phyloP scores from a whole-genome alignment of 1,284 basidiomycete genomes.

The Meripilus lineatus region DNA sequence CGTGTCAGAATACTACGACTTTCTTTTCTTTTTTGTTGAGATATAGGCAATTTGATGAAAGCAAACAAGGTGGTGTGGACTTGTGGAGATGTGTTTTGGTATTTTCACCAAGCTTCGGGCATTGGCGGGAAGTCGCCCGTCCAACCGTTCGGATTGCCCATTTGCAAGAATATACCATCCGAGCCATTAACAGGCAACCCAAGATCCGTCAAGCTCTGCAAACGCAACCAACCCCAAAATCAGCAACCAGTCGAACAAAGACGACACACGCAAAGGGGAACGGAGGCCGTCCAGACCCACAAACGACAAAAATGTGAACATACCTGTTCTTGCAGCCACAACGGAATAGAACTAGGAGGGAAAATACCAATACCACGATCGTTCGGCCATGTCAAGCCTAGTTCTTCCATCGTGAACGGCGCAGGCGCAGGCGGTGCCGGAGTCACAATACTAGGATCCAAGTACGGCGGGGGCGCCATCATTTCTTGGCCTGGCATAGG shows the following conservation, averaged over 20 bases:
- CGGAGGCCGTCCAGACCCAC: no score
- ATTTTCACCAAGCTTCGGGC: slow-evolving; percentile 80
- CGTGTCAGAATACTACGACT: no score
- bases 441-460: slow-evolving; percentile 44
- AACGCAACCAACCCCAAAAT: no score
- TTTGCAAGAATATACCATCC: slow-evolving; percentile 82
- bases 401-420: slow-evolving; percentile 77
- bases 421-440: slow-evolving; percentile 51
- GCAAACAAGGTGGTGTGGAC: no score
- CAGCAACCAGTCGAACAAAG: no score
- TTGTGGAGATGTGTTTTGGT: no score
- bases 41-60: no score
- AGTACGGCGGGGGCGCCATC: slow-evolving; percentile 41
- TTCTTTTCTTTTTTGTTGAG: no score
- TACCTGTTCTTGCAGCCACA: slow-evolving; percentile 82
- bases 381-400: slow-evolving; percentile 73
- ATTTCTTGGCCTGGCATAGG: slow-evolving; percentile 29
- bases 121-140: slow-evolving; percentile 66
- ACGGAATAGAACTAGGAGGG: slow-evolving; percentile 71
- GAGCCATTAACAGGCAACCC: slow-evolving; percentile 86
- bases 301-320: neutral
- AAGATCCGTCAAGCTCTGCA: slow-evolving; percentile 78
- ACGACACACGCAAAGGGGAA: no score
- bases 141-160: slow-evolving; percentile 65
- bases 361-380: slow-evolving; percentile 59